Percentiles rank a stretch among this genome's conserved stretches.
Conservation (phyloP, 345 rosid genomes). For the Sisymbrium altissimum region DNA sequence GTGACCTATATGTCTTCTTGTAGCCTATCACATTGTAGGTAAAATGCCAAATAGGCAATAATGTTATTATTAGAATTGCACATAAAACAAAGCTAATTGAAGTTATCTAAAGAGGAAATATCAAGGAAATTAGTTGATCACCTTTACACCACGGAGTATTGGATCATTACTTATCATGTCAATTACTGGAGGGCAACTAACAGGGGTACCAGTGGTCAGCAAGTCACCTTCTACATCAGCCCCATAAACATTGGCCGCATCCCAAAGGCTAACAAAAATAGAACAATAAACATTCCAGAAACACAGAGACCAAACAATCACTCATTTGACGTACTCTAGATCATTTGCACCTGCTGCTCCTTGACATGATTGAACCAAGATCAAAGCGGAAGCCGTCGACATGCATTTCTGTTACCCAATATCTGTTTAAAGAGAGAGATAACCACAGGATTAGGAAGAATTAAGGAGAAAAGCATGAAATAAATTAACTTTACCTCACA, state of each 20-base stretch:
- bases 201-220: conserved; percentile 77
- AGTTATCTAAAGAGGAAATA: neutral
- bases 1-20: neutral
- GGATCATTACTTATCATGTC: conserved; percentile 96
- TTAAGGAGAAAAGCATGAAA: conserved; percentile 1
- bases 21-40: too few species aligned
- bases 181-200: conserved; percentile 77
- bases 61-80: too few species aligned
- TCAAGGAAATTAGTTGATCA: conserved; percentile 26
- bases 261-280: conserved; percentile 64
- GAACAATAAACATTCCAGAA: conserved; percentile 25
- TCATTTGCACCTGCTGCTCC: conserved; percentile 66
- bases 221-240: conserved; percentile 59
- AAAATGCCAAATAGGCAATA: neutral
- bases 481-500: neutral
- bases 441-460: neutral
- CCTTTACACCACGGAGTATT: conserved; percentile 86
- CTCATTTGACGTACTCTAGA: conserved; percentile 23
- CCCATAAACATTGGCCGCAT: conserved; percentile 82
- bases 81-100: too few species aligned
- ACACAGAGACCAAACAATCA: conserved; percentile 7
- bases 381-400: conserved; percentile 99
- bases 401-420: conserved; percentile 98
- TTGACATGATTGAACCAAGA: conserved; percentile 95
- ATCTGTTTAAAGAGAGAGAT: conserved; percentile 48